Percentiles rank a stretch among this genome's conserved stretches.
Conservation (phyloP, 176 grass and related monocot species). For the Lolium rigidum region DNA sequence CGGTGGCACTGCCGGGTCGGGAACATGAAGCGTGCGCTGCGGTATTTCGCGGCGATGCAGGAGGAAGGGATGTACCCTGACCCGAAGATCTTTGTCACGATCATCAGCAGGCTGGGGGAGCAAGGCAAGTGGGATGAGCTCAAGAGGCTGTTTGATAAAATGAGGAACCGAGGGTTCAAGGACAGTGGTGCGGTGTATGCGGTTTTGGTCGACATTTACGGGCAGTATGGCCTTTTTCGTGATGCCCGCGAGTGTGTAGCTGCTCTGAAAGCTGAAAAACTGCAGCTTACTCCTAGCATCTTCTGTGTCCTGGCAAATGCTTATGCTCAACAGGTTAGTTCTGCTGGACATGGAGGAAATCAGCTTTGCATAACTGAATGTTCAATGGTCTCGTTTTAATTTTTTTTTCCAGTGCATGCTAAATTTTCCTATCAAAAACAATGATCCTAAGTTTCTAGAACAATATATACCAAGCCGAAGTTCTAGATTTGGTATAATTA, state of each 20-base stretch:
- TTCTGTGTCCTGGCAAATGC: conserved; percentile 84
- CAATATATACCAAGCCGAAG: neutral
- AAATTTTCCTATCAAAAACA: neutral
- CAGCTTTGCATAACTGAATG: neutral
- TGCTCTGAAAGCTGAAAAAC: conserved; percentile 74
- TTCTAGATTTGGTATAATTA: neutral
- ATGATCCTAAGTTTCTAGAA: neutral
- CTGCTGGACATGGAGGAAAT: neutral
- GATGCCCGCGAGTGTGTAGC: conserved; percentile 70
- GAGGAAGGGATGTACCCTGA: conserved; percentile 76
- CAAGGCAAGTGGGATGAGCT: conserved; percentile 90
- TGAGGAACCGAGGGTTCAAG: conserved; percentile 63
- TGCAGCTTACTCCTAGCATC: conserved; percentile 61
- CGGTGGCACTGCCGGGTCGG: conserved; percentile 72
- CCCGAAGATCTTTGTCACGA: conserved; percentile 73
- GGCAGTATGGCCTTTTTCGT: conserved; percentile 71
- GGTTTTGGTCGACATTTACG: conserved; percentile 90
- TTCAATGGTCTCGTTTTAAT: neutral
- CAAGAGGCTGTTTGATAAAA: conserved; percentile 68
- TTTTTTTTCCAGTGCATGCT: neutral
- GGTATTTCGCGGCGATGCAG: conserved; percentile 74
- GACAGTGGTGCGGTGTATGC: conserved; percentile 78
- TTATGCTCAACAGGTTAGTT: conserved; percentile 71
- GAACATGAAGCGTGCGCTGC: conserved; percentile 67
- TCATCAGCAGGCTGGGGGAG: conserved; percentile 82